Conservation (phyloP, 441 rosid species). For the Populus trichocarpa region DNA sequence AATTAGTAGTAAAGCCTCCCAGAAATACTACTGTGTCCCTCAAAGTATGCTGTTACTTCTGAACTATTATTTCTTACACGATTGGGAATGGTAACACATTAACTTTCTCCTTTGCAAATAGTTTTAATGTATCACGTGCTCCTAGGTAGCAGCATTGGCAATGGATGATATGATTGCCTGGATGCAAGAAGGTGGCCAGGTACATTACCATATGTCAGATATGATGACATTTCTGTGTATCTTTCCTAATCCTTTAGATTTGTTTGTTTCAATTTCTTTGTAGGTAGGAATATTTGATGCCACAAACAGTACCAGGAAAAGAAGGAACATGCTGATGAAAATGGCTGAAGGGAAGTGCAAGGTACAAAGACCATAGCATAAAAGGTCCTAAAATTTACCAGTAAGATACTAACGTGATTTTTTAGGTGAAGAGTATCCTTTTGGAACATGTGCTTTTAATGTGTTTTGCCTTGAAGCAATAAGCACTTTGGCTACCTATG, state of each 20-base stretch:
- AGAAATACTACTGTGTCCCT: neutral
- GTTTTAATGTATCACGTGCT: constrained; percentile 82
- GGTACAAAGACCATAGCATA: constrained; percentile 39
- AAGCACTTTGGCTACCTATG: neutral
- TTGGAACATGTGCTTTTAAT: neutral
- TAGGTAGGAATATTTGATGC: constrained; percentile 99
- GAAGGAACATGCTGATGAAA: constrained; percentile 99
- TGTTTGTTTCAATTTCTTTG: constrained; percentile 21
- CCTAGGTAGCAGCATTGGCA: constrained; percentile 99
- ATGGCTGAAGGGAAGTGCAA: constrained; percentile 99
- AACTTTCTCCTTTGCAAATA: constrained; percentile 67
- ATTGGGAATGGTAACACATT: constrained; percentile 34
- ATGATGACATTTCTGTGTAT: constrained; percentile 9
- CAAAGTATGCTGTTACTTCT: constrained; percentile 17
- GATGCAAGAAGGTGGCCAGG: constrained; percentile 99
- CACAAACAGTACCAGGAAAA: constrained; percentile 74
- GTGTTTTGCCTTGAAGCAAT: neutral
- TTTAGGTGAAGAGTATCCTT: neutral
- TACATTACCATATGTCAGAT: constrained; percentile 34
- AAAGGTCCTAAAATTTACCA: constrained; percentile 1
- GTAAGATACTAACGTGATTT: constrained; percentile 3
- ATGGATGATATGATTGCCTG: constrained; percentile 99
- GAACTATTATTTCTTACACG: constrained; percentile 21
- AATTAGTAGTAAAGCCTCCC: constrained; percentile 1
- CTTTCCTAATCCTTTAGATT: constrained; percentile 25